Percentiles rank a stretch among this genome's conserved stretches.
Conservation (phyloP, 2,329 filamentous ascomycete genomes). For the Alternaria triticimaculans region DNA sequence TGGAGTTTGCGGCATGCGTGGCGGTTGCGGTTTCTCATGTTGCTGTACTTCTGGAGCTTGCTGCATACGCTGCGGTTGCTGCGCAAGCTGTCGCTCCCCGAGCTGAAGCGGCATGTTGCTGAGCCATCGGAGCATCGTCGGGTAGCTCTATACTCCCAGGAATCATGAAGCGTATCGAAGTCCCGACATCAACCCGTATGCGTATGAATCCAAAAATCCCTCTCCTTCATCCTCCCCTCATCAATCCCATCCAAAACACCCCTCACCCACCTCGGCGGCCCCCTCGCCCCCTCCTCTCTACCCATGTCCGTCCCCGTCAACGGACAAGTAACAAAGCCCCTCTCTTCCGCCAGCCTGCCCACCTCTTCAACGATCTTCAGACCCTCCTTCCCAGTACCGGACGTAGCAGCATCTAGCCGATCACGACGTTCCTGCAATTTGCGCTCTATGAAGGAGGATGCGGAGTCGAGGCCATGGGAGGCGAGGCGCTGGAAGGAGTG, state of each 20-base stretch:
- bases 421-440: conserved; percentile 26
- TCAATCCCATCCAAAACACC: conserved; percentile 35
- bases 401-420: conserved; percentile 1
- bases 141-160: background rate
- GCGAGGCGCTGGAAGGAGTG: conserved; percentile 32
- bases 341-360: conserved; percentile 20
- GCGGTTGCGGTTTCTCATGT: too few relatives aligned
- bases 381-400: background rate
- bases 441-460: conserved; percentile 33
- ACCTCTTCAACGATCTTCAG: conserved; percentile 31
- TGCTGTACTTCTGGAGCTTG: too few relatives aligned
- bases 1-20: too few relatives aligned
- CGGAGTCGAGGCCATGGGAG: conserved; percentile 28
- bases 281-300: conserved; percentile 3
- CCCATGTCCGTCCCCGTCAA: conserved; percentile 14
- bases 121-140: background rate
- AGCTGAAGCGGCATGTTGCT: background rate
- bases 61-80: too few relatives aligned
- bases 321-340: conserved; percentile 32
- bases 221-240: conserved; percentile 34
- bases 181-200: conserved; percentile 20
- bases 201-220: conserved; percentile 37
- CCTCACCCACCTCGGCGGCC: conserved; percentile 33
- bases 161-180: too few relatives aligned
- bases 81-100: too few relatives aligned